Evolutionary conservation across 2,329 filamentous ascomycete genomes (phyloP), one percentile per base, ranked within the genome.

Genomic region (Hirsutella thompsonii): DNA sequence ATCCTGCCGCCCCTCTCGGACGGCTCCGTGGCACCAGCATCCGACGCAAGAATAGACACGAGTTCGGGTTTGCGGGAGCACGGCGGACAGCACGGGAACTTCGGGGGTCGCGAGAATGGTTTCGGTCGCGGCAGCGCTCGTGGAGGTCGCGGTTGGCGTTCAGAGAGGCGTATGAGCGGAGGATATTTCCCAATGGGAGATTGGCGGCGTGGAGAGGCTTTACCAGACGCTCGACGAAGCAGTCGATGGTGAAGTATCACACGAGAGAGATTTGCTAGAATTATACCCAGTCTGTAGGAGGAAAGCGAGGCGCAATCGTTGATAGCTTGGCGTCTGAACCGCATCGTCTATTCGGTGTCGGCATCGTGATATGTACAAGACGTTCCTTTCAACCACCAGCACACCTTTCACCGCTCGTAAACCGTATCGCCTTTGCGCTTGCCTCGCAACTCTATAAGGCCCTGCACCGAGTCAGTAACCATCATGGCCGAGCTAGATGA

Each of bases 351-450:
- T 59, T 47, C 47, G 50, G 44, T 46, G 40, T 40, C 46, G 44
- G 46, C 42, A 46, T 42, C 44, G 53, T 68, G 8, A 34, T 34
- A 70, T 69, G 56, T 70, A 72, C 63, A 63, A 37, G 44, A 42
- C 37, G 39, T 39, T 23, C 36, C 37, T 29, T 9, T 37, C 40
- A 43, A 46, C 48, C 21, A 38, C 43, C 44, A 26, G 40, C 39
- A 40, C 40, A 42, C 40, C 36, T 23, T 54, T 57, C 68, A 96
- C 61, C 74, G 90, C 65, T 96, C 89, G 42, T 70, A 68, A 55
- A 93, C 72, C n/a, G 81, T 71, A 58, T 96, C 90, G 41, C 87
- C 89, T 63, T 76, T 83, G 61, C 85, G 74, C 81, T 96, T 96
- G 43, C 80, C 90, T 52, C 88, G 77, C 52, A 95, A 61, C 38